These are phyloP conservation scores for Talaromyces sp. DNA, from an alignment of 2,329 filamentous ascomycete genomes.

Conservation along the genomic window DNA sequence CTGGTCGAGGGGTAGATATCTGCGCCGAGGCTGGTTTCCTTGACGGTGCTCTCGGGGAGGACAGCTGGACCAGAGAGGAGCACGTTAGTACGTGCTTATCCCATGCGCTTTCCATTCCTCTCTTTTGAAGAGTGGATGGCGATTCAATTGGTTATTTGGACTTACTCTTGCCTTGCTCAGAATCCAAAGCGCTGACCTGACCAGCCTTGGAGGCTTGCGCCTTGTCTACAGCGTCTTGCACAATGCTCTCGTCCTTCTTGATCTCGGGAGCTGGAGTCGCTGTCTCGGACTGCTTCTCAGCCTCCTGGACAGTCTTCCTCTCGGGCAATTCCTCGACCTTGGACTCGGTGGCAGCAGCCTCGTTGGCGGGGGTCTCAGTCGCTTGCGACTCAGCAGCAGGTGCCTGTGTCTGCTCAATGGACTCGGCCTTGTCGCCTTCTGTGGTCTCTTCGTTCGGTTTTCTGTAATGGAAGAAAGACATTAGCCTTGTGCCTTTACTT, in stretches of 20 bases:
- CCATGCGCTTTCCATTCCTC: neutral
- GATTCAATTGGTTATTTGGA: neutral
- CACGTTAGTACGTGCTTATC: neutral
- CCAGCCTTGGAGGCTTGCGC: conserved; percentile 26
- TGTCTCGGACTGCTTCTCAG: conserved; percentile 3
- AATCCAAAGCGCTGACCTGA: conserved; percentile 19
- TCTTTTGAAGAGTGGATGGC: neutral
- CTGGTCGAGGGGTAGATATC: conserved; percentile 23
- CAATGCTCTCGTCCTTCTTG: conserved; percentile 13
- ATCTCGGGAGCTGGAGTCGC: conserved; percentile 9
- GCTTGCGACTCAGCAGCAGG: conserved; percentile 16
- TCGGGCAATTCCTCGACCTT: conserved; percentile 14
- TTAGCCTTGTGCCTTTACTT: no score
- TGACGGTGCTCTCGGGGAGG: conserved; percentile 25
- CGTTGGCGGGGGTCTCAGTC: conserved; percentile 12
- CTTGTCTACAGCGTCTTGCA: conserved; percentile 27
- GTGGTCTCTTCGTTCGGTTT: conserved; percentile 22
- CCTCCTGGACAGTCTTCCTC: conserved; percentile 13
- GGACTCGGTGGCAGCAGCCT: conserved; percentile 15
- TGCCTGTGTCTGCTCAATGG: conserved; percentile 16
- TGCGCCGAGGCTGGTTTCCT: conserved; percentile 19
- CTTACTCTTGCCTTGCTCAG: conserved; percentile 22
- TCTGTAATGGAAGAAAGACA: neutral
- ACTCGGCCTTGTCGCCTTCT: conserved; percentile 11
- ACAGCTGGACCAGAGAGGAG: conserved; percentile 11